These are phyloP conservation scores for Neoboletus magnificus DNA, from an alignment of 768 basidiomycete species.

Conservation along the genomic window DNA sequence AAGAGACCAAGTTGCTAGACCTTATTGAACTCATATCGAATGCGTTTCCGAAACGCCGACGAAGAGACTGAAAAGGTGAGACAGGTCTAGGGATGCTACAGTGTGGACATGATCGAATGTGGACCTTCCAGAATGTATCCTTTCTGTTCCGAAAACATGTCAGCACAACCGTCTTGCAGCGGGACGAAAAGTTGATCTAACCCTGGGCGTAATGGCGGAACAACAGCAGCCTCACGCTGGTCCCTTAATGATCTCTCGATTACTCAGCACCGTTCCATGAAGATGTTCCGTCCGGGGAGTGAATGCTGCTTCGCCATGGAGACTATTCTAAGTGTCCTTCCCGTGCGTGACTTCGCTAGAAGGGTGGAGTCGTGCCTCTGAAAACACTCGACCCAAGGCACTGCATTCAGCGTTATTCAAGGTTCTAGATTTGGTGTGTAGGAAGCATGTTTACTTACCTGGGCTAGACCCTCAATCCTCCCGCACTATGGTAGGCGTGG, in stretches of 20 bases:
- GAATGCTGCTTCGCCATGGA: constrained; percentile 34
- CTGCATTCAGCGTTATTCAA: constrained; percentile 11
- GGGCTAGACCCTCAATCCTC: constrained; percentile 64
- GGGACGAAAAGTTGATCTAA: constrained; percentile 25
- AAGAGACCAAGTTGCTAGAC: constrained; percentile 75
- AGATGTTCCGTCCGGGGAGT: constrained; percentile 58
- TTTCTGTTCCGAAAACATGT: constrained; percentile 46
- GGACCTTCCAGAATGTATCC: constrained; percentile 84
- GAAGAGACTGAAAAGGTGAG: constrained; percentile 83
- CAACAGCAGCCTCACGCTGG: constrained; percentile 63
- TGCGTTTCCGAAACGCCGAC: constrained; percentile 80
- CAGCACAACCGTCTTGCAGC: constrained; percentile 2
- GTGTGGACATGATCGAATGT: constrained; percentile 44
- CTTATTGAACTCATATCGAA: constrained; percentile 86
- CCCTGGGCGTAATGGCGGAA: constrained; percentile 80
- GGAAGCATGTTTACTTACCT: constrained; percentile 44
- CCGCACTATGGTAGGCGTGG: constrained; percentile 81
- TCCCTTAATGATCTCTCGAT: constrained; percentile 82
- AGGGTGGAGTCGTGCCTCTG: constrained; percentile 78
- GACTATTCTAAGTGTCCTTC: constrained; percentile 33
- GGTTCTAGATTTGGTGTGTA: constrained; percentile 10
- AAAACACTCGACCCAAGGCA: constrained; percentile 76
- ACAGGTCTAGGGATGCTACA: constrained; percentile 68
- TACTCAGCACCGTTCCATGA: constrained; percentile 64
- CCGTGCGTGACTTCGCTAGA: constrained; percentile 61